phyloP scores from a whole-genome alignment of 2,329 filamentous ascomycete genomes.

The Eutypa lata region DNA sequence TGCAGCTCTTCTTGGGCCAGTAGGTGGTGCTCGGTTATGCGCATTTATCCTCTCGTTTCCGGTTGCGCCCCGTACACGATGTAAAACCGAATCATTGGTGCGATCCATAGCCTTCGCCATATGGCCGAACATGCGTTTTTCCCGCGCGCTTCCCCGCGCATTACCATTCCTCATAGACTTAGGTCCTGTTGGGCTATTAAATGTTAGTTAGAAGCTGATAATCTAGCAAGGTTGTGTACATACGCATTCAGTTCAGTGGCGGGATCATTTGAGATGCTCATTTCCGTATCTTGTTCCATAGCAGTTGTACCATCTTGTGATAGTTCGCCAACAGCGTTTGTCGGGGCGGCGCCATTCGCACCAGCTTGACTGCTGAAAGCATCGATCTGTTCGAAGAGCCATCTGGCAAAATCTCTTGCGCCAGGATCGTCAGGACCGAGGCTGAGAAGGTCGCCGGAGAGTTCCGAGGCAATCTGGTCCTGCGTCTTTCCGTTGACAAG shows the following conservation, averaged over 20 bases:
- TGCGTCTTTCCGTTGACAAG: constrained; percentile 92
- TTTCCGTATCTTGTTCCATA: constrained; percentile 64
- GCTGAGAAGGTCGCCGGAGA: constrained; percentile 81
- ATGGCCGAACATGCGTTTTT: constrained; percentile 82
- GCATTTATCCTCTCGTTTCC: constrained; percentile 79
- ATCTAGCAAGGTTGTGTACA: constrained; percentile 27
- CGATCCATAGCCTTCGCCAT: constrained; percentile 82
- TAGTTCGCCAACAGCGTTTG: constrained; percentile 17
- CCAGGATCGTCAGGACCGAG: constrained; percentile 79
- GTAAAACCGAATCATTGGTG: constrained; percentile 68
- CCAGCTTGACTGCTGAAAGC: constrained; percentile 62
- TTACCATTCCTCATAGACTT: constrained; percentile 77
- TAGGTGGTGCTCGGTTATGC: constrained; percentile 67
- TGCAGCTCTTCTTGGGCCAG: constrained; percentile 62
- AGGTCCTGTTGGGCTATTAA: constrained; percentile 79
- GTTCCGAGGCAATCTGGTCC: constrained; percentile 81
- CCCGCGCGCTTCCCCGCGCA: constrained; percentile 54
- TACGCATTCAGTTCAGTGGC: constrained; percentile 56
- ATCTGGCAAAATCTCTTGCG: constrained; percentile 79
- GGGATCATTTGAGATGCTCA: constrained; percentile 57
- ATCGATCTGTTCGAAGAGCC: constrained; percentile 89
- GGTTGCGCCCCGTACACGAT: constrained; percentile 70
- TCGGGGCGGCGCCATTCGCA: constrained; percentile 36
- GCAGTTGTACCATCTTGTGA: constrained; percentile 24
- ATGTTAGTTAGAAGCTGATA: constrained; percentile 36